A percentile compares a stretch with the other conserved stretches of the same genome.
Evolutionary conservation across 2,329 filamentous ascomycete species (phyloP).

Genomic region (Rhexocercosporidium sp.): DNA sequence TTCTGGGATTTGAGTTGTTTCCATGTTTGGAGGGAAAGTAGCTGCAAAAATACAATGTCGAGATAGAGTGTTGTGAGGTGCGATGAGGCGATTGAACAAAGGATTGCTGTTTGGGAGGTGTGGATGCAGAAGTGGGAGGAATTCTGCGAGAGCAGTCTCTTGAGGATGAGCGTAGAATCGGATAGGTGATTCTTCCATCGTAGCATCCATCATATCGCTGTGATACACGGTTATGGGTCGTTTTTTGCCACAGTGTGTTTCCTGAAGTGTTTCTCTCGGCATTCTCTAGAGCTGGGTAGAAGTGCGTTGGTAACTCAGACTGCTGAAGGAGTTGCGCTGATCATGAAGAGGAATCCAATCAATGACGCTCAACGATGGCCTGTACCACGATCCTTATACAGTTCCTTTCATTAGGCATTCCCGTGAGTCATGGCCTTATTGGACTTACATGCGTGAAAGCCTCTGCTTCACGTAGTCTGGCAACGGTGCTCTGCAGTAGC

Average conservation of each 20-base stretch:
- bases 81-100: slow-evolving; percentile 37
- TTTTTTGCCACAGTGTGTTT: background rate
- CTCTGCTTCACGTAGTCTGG: background rate
- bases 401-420: no score
- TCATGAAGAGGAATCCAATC: no score
- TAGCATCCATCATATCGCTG: background rate
- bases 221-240: no score
- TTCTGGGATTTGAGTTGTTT: slow-evolving; percentile 16
- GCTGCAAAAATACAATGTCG: slow-evolving; percentile 40
- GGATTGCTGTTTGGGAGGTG: slow-evolving; percentile 39
- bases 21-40: slow-evolving; percentile 31
- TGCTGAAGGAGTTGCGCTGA: no score
- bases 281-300: no score
- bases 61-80: slow-evolving; percentile 37
- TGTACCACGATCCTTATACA: no score
- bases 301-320: no score
- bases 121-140: slow-evolving; percentile 32
- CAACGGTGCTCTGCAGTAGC: no score
- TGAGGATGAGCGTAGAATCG: slow-evolving; percentile 30
- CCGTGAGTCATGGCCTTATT: no score
- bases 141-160: slow-evolving; percentile 26
- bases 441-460: background rate
- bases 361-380: no score
- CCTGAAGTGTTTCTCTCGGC: no score
- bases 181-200: background rate